Evolutionary conservation across 805 yeast genomes (phyloP).

Genomic region (Saitoella complicata): DNA sequence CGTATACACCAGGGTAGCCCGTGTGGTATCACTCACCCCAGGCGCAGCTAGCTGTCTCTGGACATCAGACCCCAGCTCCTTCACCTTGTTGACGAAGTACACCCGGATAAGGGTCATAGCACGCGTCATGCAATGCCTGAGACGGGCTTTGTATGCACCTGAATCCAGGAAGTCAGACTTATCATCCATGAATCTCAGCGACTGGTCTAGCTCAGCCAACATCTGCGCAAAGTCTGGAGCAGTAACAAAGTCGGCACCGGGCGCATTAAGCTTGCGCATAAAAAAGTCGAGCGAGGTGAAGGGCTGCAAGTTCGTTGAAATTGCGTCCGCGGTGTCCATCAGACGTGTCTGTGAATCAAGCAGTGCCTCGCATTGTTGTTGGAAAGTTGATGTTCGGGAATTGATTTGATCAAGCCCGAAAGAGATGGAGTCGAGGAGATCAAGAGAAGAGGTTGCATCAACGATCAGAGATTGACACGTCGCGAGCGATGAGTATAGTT

Average conservation of each 20-base stretch:
- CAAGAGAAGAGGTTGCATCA: constrained; percentile 31
- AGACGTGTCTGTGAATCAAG: constrained; percentile 31
- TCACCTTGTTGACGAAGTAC: constrained; percentile 32
- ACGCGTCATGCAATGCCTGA: constrained; percentile 70
- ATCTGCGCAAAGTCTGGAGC: constrained; percentile 38
- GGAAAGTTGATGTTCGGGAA: constrained; percentile 47
- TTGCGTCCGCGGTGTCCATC: constrained; percentile 26
- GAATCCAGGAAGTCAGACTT: constrained; percentile 46
- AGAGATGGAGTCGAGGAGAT: constrained; percentile 32
- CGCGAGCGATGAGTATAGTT: constrained; percentile 6
- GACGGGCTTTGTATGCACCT: constrained; percentile 51
- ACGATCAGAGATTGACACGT: constrained; percentile 25
- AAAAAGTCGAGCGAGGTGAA: constrained; percentile 61
- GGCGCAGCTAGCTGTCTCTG: constrained; percentile 11
- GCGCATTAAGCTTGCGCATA: constrained; percentile 49
- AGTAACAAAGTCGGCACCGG: constrained; percentile 52
- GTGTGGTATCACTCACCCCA: constrained; percentile 27
- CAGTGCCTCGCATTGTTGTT: constrained; percentile 35
- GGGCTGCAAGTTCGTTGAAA: constrained; percentile 34
- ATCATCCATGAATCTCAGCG: constrained; percentile 40
- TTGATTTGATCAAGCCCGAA: constrained; percentile 42
- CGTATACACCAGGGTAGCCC: constrained; percentile 49
- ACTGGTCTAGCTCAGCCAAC: constrained; percentile 45
- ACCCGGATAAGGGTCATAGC: constrained; percentile 61
- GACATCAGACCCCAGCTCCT: constrained; percentile 14